phyloP scores from a whole-genome alignment of 1,284 basidiomycete species.

The Leccinum cinnamomeum region DNA sequence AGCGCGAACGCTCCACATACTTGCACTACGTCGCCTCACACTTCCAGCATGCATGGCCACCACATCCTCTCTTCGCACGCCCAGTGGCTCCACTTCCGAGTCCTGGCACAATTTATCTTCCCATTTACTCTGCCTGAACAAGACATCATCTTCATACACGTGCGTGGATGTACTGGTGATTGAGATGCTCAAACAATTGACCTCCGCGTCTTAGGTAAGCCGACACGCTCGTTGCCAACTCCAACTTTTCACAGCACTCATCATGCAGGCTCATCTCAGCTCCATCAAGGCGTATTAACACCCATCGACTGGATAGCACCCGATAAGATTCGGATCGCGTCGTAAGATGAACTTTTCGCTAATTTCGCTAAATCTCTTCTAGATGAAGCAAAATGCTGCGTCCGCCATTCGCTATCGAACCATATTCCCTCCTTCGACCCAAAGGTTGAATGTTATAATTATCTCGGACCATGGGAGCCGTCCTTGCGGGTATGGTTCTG shows the following conservation, averaged over 20 bases:
- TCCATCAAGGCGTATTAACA: conserved; percentile 50
- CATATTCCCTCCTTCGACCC: conserved; percentile 61
- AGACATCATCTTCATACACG: conserved; percentile 94
- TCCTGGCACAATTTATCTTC: neutral
- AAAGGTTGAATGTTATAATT: conserved; percentile 15
- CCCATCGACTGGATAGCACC: conserved; percentile 53
- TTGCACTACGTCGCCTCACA: too few species aligned
- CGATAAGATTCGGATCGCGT: conserved; percentile 57
- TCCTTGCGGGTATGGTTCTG: conserved; percentile 62
- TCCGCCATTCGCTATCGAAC: conserved; percentile 64
- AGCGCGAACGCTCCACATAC: too few species aligned
- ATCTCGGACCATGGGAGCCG: conserved; percentile 50
- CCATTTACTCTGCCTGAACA: conserved; percentile 63
- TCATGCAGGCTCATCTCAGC: conserved; percentile 78
- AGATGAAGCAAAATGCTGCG: conserved; percentile 89
- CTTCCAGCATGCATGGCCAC: too few species aligned
- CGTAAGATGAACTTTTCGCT: conserved; percentile 51
- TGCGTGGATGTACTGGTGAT: conserved; percentile 38
- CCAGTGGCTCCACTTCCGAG: too few species aligned
- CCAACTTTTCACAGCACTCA: conserved; percentile 87
- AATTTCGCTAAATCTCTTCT: conserved; percentile 92
- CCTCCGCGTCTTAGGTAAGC: conserved; percentile 60
- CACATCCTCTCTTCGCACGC: too few species aligned
- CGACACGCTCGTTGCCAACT: conserved; percentile 91
- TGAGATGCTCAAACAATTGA: neutral